phyloP scores from a whole-genome alignment of 495 filamentous ascomycete species.

The Lasiosphaeriaceae sp. region DNA sequence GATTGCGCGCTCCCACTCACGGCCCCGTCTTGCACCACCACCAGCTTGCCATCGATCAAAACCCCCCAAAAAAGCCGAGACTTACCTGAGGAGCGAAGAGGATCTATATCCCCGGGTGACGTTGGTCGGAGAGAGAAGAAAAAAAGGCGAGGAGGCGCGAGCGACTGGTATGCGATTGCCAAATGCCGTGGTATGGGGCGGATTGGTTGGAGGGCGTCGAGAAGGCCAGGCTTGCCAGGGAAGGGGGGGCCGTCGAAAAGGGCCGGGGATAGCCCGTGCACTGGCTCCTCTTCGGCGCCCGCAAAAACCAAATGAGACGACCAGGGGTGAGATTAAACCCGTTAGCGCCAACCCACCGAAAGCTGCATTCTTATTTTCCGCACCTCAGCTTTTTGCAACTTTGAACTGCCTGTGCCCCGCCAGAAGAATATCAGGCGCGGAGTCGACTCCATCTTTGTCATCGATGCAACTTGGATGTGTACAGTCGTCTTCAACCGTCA shows the following conservation, averaged over 20 bases:
- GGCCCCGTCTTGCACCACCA: too few species aligned
- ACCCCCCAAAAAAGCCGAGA: too few species aligned
- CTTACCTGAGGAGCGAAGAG: too few species aligned
- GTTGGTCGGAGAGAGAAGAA: background rate
- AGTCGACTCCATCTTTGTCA: background rate
- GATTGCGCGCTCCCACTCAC: too few species aligned
- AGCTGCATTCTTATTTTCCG: background rate
- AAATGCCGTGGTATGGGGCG: slow-evolving; percentile 18
- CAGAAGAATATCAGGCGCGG: background rate
- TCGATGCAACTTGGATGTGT: background rate
- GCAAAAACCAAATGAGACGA: slow-evolving; percentile 28
- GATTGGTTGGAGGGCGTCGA: slow-evolving; percentile 20
- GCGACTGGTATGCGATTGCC: slow-evolving; percentile 23
- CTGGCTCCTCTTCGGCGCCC: background rate
- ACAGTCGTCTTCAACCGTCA: too few species aligned
- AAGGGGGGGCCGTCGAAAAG: background rate
- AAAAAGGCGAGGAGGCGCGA: slow-evolving; percentile 6
- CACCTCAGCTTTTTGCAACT: background rate
- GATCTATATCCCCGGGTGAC: background rate
- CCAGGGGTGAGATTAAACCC: slow-evolving; percentile 23
- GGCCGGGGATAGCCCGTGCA: slow-evolving; percentile 23
- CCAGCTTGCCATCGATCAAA: too few species aligned
- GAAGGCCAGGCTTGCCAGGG: background rate
- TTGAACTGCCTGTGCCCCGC: background rate
- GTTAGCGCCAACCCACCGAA: slow-evolving; percentile 11